These are phyloP conservation scores for Aristolochia fimbriata DNA, from an alignment of 164 flowering plant genomes.

Conservation along the genomic window DNA sequence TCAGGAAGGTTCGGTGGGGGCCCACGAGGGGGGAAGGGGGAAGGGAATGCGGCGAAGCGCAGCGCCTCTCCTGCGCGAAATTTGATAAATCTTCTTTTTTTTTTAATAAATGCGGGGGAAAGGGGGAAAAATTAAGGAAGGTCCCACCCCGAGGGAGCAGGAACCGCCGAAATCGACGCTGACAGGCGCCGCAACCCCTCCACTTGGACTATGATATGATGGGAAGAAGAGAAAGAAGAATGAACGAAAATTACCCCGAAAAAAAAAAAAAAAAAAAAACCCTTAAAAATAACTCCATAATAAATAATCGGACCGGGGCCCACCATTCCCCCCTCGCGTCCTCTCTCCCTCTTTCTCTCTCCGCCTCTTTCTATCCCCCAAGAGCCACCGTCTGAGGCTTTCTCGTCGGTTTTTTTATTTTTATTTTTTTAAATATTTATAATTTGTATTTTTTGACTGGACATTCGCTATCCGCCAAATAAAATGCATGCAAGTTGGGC, in stretches of 20 bases:
- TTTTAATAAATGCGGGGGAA: background rate
- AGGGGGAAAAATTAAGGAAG: background rate
- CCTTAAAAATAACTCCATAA: too few species aligned
- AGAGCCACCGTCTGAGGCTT: too few species aligned
- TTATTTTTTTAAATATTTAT: too few species aligned
- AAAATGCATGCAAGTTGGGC: background rate
- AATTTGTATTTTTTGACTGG: too few species aligned
- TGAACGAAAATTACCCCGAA: too few species aligned
- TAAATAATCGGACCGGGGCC: background rate
- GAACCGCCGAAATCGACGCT: constrained; percentile 23
- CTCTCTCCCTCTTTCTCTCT: background rate
- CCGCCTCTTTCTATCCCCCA: constrained; percentile 10
- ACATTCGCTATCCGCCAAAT: too few species aligned
- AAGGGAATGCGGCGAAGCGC: background rate
- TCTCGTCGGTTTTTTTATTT: background rate
- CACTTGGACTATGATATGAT: too few species aligned
- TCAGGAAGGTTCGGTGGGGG: background rate
- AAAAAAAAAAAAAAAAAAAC: too few species aligned
- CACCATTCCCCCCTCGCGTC: background rate
- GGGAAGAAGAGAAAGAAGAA: too few species aligned
- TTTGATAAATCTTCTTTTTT: background rate
- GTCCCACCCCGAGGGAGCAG: constrained; percentile 5
- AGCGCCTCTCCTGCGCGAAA: background rate
- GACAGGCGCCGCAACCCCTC: constrained; percentile 23
- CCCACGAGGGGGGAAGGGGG: background rate